Conservation (phyloP, 495 filamentous ascomycete genomes). For the Viridothelium virens region DNA sequence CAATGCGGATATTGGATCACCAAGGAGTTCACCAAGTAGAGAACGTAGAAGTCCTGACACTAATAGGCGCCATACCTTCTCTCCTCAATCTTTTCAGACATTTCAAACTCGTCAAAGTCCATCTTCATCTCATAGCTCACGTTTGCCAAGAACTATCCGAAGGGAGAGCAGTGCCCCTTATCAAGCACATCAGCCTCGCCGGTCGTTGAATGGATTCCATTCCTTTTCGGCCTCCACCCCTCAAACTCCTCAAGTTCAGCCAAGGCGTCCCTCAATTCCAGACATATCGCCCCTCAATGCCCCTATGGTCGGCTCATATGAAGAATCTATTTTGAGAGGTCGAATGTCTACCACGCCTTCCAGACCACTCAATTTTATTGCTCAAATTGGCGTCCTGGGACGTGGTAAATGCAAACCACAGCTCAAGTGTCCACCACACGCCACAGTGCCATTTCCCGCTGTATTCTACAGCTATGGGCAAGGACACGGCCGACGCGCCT, state of each 20-base stretch:
- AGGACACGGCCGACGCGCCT: slow-evolving; percentile 50
- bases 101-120: slow-evolving; percentile 34
- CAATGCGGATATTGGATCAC: slow-evolving; percentile 70
- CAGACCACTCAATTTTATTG: slow-evolving; percentile 85
- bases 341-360: slow-evolving; percentile 97
- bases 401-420: slow-evolving; percentile 82
- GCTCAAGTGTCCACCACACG: slow-evolving; percentile 81
- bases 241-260: slow-evolving; percentile 51
- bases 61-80: slow-evolving; percentile 54
- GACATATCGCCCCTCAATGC: slow-evolving; percentile 73
- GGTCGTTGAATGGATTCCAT: slow-evolving; percentile 58
- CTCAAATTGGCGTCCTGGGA: slow-evolving; percentile 90
- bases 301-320: slow-evolving; percentile 94
- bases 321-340: slow-evolving; percentile 89
- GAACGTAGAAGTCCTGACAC: slow-evolving; percentile 36
- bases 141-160: slow-evolving; percentile 34
- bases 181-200: slow-evolving; percentile 63
- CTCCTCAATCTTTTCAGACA: slow-evolving; percentile 47
- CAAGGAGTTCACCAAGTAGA: slow-evolving; percentile 33
- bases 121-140: slow-evolving; percentile 21
- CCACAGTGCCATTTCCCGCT: slow-evolving; percentile 87
- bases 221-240: slow-evolving; percentile 46
- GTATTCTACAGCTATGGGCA: slow-evolving; percentile 90
- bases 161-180: slow-evolving; percentile 53
- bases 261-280: slow-evolving; percentile 65